A percentile compares a stretch with the other conserved stretches of the same genome.
phyloP scores from a whole-genome alignment of 768 basidiomycete genomes.

The Phanerochaete carnosa region DNA sequence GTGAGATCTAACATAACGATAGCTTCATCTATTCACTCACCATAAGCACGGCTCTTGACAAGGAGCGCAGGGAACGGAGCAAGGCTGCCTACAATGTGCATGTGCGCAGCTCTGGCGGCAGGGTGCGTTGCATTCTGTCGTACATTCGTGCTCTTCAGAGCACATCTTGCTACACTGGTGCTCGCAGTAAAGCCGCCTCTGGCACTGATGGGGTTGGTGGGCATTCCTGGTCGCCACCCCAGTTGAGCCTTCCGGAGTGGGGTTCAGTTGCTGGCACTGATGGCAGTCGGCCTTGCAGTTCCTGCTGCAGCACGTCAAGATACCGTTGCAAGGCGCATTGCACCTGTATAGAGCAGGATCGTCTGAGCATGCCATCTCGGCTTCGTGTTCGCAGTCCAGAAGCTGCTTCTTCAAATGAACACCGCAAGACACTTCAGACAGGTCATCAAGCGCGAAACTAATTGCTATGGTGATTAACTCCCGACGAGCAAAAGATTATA shows the following conservation, averaged over 20 bases:
- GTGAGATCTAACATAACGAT: background rate
- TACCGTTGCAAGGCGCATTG: constrained; percentile 35
- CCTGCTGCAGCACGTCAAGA: constrained; percentile 52
- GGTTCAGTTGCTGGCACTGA: constrained; percentile 37
- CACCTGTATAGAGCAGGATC: constrained; percentile 42
- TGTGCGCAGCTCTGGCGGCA: constrained; percentile 59
- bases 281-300: constrained; percentile 46
- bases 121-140: constrained; percentile 37
- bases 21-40: constrained; percentile 16
- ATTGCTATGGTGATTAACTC: background rate
- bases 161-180: constrained; percentile 51
- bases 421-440: constrained; percentile 41
- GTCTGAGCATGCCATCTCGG: constrained; percentile 42
- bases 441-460: constrained; percentile 46
- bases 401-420: constrained; percentile 41
- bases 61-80: constrained; percentile 54
- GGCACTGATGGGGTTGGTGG: constrained; percentile 48
- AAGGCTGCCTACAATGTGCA: constrained; percentile 42
- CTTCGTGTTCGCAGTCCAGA: constrained; percentile 51
- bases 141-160: constrained; percentile 47
- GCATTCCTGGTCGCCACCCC: constrained; percentile 22
- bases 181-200: constrained; percentile 49
- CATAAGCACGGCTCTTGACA: constrained; percentile 63
- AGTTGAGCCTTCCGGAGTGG: constrained; percentile 8
- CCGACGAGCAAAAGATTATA: background rate